Conservation (phyloP, 176 grass and related monocot species). For the Themeda triandra region DNA sequence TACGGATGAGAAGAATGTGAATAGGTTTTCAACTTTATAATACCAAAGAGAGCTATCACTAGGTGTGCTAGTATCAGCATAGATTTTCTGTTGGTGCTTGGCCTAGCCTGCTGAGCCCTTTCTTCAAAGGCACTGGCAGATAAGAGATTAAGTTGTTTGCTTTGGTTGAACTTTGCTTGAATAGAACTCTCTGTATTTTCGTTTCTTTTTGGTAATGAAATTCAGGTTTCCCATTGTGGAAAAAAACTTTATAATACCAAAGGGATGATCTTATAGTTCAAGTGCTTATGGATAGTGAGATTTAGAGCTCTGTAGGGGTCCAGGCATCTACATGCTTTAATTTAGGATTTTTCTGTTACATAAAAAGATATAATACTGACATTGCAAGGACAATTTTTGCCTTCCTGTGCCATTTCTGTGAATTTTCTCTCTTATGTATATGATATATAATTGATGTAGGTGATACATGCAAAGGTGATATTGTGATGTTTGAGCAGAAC, state of each 20-base stretch:
- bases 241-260: not conserved
- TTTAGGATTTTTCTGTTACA: not conserved
- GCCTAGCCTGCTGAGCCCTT: too few relatives aligned
- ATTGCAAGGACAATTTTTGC: not conserved
- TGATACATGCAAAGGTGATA: conserved; percentile 72
- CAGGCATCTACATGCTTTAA: not conserved
- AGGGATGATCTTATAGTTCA: not conserved
- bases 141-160: too few relatives aligned
- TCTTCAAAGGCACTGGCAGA: too few relatives aligned
- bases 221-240: too few relatives aligned
- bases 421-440: conserved; percentile 9
- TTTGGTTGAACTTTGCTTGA: too few relatives aligned
- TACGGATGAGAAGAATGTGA: not conserved
- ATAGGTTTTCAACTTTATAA: not conserved
- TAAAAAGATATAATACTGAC: not conserved
- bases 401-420: not conserved
- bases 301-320: not conserved
- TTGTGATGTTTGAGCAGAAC: conserved; percentile 80
- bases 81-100: too few relatives aligned
- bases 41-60: too few relatives aligned
- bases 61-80: too few relatives aligned
- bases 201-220: too few relatives aligned
- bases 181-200: too few relatives aligned
- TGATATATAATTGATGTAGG: conserved; percentile 26
- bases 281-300: not conserved